A percentile compares a stretch with the other conserved stretches of the same genome.
Evolutionary conservation across 768 basidiomycete species (phyloP).

Genomic region (Tylopilus felleus): DNA sequence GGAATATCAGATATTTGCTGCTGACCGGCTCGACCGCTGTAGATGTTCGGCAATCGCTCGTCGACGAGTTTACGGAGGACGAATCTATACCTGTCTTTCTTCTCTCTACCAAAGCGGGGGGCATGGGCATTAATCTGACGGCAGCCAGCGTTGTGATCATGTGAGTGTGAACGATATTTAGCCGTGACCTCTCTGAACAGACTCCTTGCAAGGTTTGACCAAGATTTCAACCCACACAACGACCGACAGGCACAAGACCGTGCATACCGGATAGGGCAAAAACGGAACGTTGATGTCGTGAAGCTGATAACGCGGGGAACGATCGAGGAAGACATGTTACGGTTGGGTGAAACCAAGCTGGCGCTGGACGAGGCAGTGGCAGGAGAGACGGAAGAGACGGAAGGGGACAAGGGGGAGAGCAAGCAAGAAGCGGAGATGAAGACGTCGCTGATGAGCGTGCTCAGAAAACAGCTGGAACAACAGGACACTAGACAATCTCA

Average conservation of each 20-base stretch:
- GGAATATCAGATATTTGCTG: conserved; percentile 70
- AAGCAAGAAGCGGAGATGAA: conserved; percentile 80
- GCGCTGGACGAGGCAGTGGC: conserved; percentile 93
- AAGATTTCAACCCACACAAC: conserved; percentile 98
- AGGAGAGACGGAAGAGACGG: conserved; percentile 58
- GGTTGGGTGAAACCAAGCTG: conserved; percentile 85
- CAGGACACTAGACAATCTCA: conserved; percentile 33
- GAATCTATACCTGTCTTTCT: conserved; percentile 85
- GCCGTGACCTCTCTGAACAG: not conserved
- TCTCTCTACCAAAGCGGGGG: conserved; percentile 88
- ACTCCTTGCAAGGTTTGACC: conserved; percentile 72
- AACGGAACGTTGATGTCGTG: conserved; percentile 89
- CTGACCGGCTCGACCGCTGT: conserved; percentile 94
- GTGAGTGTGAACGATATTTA: conserved; percentile 37
- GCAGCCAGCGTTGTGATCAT: conserved; percentile 95
- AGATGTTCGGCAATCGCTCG: conserved; percentile 86
- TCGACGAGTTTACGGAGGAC: conserved; percentile 91
- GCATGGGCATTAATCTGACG: conserved; percentile 95
- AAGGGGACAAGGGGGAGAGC: conserved; percentile 54
- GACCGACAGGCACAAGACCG: conserved; percentile 97
- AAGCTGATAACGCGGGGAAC: conserved; percentile 89
- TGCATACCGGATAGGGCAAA: conserved; percentile 95
- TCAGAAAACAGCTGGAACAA: conserved; percentile 78
- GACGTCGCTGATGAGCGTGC: conserved; percentile 77
- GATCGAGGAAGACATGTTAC: conserved; percentile 96